Evolutionary conservation across 495 filamentous ascomycete genomes (phyloP).

Genomic region (Aspergillus affinis): DNA sequence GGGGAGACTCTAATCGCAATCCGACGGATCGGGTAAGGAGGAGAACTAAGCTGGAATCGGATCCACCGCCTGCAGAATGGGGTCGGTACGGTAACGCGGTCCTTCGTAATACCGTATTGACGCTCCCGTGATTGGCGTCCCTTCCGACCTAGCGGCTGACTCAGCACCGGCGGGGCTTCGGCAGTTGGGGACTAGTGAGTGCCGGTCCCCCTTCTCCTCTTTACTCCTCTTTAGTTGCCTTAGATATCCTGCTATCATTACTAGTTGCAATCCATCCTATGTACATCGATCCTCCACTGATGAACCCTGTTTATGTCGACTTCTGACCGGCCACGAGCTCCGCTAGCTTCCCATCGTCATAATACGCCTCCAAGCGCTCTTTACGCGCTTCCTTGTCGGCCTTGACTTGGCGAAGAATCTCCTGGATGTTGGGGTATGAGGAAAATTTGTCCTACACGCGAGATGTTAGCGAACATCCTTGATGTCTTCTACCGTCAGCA

Average conservation of each 20-base stretch:
- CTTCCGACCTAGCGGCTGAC: not conserved
- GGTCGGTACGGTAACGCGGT: too few relatives aligned
- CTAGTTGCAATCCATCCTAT: too few relatives aligned
- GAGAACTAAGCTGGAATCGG: not conserved
- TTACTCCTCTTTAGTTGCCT: too few relatives aligned
- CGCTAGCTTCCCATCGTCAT: constrained; percentile 28
- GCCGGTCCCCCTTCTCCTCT: too few relatives aligned
- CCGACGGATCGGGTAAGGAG: not conserved
- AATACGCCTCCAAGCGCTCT: constrained; percentile 28
- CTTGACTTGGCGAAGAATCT: constrained; percentile 32
- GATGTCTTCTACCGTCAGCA: not conserved
- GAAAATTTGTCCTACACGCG: constrained; percentile 36
- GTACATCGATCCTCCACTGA: too few relatives aligned
- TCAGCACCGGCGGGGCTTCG: not conserved
- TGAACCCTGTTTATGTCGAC: not conserved
- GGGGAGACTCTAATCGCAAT: constrained; percentile 2
- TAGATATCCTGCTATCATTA: too few relatives aligned
- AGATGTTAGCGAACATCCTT: not conserved
- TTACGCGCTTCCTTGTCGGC: constrained; percentile 32
- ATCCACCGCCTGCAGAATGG: not conserved
- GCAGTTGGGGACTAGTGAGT: not conserved
- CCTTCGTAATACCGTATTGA: too few relatives aligned
- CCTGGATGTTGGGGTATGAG: constrained; percentile 35
- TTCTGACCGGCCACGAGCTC: constrained; percentile 13
- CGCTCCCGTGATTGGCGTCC: too few relatives aligned